Percentiles rank a stretch among this genome's conserved stretches.
Evolutionary conservation across 257 asterid species (phyloP).

Genomic region (Solanum tarijense): DNA sequence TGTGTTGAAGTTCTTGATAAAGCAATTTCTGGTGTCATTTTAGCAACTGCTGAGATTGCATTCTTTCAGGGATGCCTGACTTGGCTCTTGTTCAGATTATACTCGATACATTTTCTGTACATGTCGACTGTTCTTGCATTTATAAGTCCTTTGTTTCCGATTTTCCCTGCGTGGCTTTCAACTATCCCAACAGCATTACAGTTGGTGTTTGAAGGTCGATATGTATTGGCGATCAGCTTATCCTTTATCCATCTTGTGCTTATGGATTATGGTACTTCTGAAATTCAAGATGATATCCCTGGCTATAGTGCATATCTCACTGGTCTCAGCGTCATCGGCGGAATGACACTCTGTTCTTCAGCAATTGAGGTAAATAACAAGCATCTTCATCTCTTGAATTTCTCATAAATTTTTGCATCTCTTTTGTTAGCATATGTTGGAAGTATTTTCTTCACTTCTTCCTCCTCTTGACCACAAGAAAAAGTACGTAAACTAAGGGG

Average conservation of each 20-base stretch:
- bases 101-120: conserved; percentile 68
- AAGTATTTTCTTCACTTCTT: not conserved
- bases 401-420: not conserved
- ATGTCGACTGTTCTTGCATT: conserved; percentile 70
- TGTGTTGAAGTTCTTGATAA: conserved; percentile 79
- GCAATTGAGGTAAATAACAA: conserved; percentile 44
- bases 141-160: conserved; percentile 46
- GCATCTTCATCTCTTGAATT: not conserved
- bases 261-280: conserved; percentile 66
- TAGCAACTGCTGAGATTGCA: conserved; percentile 86
- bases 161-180: conserved; percentile 52
- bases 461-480: not conserved
- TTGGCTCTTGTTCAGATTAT: conserved; percentile 79
- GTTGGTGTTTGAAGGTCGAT: conserved; percentile 51
- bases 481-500: not conserved
- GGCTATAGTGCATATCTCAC: conserved; percentile 74
- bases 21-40: conserved; percentile 75
- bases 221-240: conserved; percentile 33
- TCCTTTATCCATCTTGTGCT: conserved; percentile 45
- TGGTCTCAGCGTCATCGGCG: conserved; percentile 69
- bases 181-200: conserved; percentile 60
- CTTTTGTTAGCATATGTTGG: not conserved
- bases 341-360: conserved; percentile 60
- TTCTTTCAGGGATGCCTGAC: conserved; percentile 87
- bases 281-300: conserved; percentile 75